Percentiles rank a stretch among this genome's conserved stretches.
Evolutionary conservation across 2,329 filamentous ascomycete species (phyloP).

Genomic region (Verticillium albo-atrum): DNA sequence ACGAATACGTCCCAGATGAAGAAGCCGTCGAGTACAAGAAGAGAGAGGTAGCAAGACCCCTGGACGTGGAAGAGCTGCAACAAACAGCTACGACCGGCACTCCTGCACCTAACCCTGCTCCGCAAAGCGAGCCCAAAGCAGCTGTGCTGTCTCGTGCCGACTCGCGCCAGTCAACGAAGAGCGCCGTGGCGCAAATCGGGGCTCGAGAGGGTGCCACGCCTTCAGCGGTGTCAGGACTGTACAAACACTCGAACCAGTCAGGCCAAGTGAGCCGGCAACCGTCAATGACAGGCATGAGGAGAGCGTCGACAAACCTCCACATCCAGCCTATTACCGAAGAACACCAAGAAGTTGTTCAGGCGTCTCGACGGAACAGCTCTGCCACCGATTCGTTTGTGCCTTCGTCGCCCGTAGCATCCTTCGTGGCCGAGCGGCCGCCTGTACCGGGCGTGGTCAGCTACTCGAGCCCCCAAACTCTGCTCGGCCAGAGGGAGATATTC

Average conservation of each 20-base stretch:
- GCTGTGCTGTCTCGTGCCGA: constrained; percentile 18
- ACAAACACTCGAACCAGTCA: not conserved
- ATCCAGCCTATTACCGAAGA: constrained; percentile 8
- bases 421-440: constrained; percentile 11
- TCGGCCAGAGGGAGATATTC: constrained; percentile 51
- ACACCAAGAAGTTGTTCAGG: not conserved
- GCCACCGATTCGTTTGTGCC: constrained; percentile 10
- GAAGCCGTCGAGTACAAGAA: not conserved
- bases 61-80: constrained; percentile 60
- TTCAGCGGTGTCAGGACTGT: not conserved
- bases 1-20: constrained; percentile 30
- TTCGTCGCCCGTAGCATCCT: constrained; percentile 11
- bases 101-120: constrained; percentile 31
- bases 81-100: constrained; percentile 54
- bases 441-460: constrained; percentile 45
- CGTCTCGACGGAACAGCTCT: constrained; percentile 15
- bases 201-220: not conserved
- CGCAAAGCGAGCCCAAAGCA: not conserved
- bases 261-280: not conserved
- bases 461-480: constrained; percentile 48
- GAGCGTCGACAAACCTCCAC: constrained; percentile 3
- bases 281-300: constrained; percentile 1
- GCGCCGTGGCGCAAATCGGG: not conserved
- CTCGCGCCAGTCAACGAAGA: not conserved
- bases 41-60: constrained; percentile 53